Conservation (phyloP, 805 yeast species). For the Wickerhamomyces rabaulensis region DNA sequence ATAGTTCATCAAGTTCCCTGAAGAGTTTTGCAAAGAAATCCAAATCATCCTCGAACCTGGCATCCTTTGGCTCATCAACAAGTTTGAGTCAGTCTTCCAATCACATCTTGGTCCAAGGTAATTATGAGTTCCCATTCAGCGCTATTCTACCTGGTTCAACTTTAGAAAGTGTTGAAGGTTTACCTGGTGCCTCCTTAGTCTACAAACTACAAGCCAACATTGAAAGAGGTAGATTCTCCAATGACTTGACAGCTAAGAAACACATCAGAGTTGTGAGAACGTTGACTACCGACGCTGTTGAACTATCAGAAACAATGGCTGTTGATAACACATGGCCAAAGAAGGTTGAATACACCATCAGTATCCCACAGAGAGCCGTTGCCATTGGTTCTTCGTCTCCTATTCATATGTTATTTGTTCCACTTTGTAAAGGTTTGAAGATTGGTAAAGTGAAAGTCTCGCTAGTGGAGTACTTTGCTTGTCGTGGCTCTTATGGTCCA, state of each 20-base stretch:
- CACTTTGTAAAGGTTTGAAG: slow-evolving; percentile 73
- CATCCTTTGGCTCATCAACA: slow-evolving; percentile 26
- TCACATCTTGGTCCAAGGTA: slow-evolving; percentile 59
- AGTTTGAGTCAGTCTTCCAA: slow-evolving; percentile 18
- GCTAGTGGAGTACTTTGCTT: slow-evolving; percentile 62
- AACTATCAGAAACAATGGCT: slow-evolving; percentile 84
- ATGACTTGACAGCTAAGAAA: slow-evolving; percentile 58
- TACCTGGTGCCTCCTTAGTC: slow-evolving; percentile 69
- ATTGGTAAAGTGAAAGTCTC: slow-evolving; percentile 70
- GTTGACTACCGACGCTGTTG: slow-evolving; percentile 79
- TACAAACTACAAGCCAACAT: slow-evolving; percentile 74
- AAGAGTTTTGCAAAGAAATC: slow-evolving; percentile 23
- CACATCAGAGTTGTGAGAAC: slow-evolving; percentile 82
- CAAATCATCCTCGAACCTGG: slow-evolving; percentile 29
- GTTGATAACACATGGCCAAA: slow-evolving; percentile 95
- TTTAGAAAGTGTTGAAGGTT: slow-evolving; percentile 86
- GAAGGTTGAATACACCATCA: slow-evolving; percentile 84
- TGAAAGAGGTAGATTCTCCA: slow-evolving; percentile 76
- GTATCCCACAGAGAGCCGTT: slow-evolving; percentile 81
- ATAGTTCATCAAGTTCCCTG: slow-evolving; percentile 21
- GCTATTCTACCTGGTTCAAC: slow-evolving; percentile 78
- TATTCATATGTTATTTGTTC: slow-evolving; percentile 66
- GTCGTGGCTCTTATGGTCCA: slow-evolving; percentile 53
- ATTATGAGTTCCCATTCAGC: slow-evolving; percentile 87
- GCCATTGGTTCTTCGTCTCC: slow-evolving; percentile 83